Percentiles rank a stretch among this genome's conserved stretches.
Conservation (phyloP, 2,329 filamentous ascomycete genomes). For the Chaetomium sp. region DNA sequence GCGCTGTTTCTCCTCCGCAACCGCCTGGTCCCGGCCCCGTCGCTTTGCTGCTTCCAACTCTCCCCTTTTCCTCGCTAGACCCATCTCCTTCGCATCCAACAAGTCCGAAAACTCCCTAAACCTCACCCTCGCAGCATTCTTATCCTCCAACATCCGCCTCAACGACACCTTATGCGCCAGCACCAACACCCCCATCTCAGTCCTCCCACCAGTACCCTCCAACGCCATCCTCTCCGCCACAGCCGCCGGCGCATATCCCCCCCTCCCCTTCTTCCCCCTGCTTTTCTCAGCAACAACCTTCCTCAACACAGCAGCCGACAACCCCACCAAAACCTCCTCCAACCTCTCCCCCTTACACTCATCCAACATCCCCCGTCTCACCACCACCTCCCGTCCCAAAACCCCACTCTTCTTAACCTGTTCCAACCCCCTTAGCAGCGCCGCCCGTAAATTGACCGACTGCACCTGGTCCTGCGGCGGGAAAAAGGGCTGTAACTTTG, state of each 20-base stretch:
- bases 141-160: slow-evolving; percentile 50
- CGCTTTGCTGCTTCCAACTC: slow-evolving; percentile 32
- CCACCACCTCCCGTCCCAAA: slow-evolving; percentile 68
- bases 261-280: slow-evolving; percentile 20
- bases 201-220: slow-evolving; percentile 49
- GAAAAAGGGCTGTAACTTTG: slow-evolving; percentile 87
- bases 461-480: slow-evolving; percentile 85
- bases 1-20: slow-evolving; percentile 37
- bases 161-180: slow-evolving; percentile 68
- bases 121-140: slow-evolving; percentile 49
- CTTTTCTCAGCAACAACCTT: slow-evolving; percentile 46
- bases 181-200: slow-evolving; percentile 57
- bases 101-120: slow-evolving; percentile 60
- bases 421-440: slow-evolving; percentile 73
- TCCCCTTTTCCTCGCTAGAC: slow-evolving; percentile 49
- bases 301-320: slow-evolving; percentile 77
- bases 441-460: slow-evolving; percentile 81
- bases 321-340: slow-evolving; percentile 75
- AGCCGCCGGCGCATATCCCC: slow-evolving; percentile 23
- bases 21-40: slow-evolving; percentile 25
- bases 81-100: slow-evolving; percentile 55
- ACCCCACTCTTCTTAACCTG: slow-evolving; percentile 82
- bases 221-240: slow-evolving; percentile 50
- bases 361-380: slow-evolving; percentile 93
- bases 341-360: slow-evolving; percentile 90